A percentile compares a stretch with the other conserved stretches of the same genome.
phyloP scores from a whole-genome alignment of 495 filamentous ascomycete species.

The Penicillium malachiteum region DNA sequence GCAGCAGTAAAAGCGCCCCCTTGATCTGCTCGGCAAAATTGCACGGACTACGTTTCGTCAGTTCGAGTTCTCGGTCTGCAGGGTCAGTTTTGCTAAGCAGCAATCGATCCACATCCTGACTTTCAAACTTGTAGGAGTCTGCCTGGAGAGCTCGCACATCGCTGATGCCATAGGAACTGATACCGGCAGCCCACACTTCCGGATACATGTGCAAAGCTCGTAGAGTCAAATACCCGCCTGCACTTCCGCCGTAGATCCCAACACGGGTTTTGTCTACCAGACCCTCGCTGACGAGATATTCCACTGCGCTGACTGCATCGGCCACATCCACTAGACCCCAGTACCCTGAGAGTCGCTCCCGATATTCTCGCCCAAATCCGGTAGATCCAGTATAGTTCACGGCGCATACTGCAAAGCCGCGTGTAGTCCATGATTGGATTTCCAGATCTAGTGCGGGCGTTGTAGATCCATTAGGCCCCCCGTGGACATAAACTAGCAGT shows the following conservation, averaged over 20 bases:
- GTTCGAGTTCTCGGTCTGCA: slow-evolving; percentile 37
- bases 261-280: slow-evolving; percentile 36
- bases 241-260: slow-evolving; percentile 47
- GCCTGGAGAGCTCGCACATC: slow-evolving; percentile 40
- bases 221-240: slow-evolving; percentile 50
- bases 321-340: slow-evolving; percentile 46
- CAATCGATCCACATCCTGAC: slow-evolving; percentile 43
- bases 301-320: slow-evolving; percentile 44
- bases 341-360: slow-evolving; percentile 39
- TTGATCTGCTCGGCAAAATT: slow-evolving; percentile 45
- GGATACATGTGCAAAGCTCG: slow-evolving; percentile 37
- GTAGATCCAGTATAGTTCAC: slow-evolving; percentile 52
- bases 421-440: slow-evolving; percentile 50
- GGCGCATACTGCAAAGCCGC: slow-evolving; percentile 48
- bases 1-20: slow-evolving; percentile 45
- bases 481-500: slow-evolving; percentile 45
- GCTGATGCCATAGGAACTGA: slow-evolving; percentile 45
- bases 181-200: slow-evolving; percentile 38
- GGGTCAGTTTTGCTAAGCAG: slow-evolving; percentile 27
- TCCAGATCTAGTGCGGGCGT: slow-evolving; percentile 32
- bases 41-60: slow-evolving; percentile 41
- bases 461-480: slow-evolving; percentile 44
- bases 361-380: slow-evolving; percentile 48
- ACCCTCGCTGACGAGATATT: slow-evolving; percentile 33
- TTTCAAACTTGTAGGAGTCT: slow-evolving; percentile 54